phyloP scores from a whole-genome alignment of 352 stramenopile species.

The Lagenidium giganteum region DNA sequence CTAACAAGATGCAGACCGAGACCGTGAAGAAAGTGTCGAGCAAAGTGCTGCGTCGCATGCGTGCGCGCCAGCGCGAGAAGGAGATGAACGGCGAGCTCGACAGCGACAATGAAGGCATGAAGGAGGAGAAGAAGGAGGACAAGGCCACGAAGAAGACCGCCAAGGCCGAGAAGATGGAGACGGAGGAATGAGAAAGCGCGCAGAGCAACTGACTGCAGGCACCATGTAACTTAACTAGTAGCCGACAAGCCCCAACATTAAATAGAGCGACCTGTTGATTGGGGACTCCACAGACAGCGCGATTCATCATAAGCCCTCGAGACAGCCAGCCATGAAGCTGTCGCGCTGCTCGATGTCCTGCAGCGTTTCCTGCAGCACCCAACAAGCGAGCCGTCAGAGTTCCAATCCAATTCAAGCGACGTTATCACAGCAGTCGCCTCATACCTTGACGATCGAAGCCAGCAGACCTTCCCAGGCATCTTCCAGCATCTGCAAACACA shows the following conservation, averaged over 20 bases:
- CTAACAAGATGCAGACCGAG: constrained; percentile 43
- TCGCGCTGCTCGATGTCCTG: constrained; percentile 62
- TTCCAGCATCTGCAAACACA: constrained; percentile 36
- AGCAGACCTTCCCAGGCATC: constrained; percentile 51
- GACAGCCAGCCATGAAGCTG: constrained; percentile 58
- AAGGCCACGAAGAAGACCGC: constrained; percentile 20
- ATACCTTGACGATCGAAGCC: constrained; percentile 44
- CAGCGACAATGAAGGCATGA: too few species aligned
- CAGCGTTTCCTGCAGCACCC: constrained; percentile 44
- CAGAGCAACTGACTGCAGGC: too few species aligned
- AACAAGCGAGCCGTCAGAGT: background rate
- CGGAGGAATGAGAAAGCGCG: too few species aligned
- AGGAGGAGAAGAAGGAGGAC: too few species aligned
- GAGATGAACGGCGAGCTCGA: constrained; percentile 41
- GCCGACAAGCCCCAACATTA: too few species aligned
- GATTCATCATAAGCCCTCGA: constrained; percentile 43
- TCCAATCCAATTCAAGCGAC: too few species aligned
- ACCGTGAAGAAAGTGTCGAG: constrained; percentile 65
- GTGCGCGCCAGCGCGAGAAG: constrained; percentile 50
- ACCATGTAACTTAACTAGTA: too few species aligned
- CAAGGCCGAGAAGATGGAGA: constrained; percentile 50
- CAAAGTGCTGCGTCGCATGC: constrained; percentile 69
- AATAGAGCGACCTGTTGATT: too few species aligned
- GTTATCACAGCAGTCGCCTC: background rate
- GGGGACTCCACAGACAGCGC: too few species aligned